Base-by-base conservation (phyloP, 1,284 basidiomycete genomes). In the Puccinia hordei region DNA sequence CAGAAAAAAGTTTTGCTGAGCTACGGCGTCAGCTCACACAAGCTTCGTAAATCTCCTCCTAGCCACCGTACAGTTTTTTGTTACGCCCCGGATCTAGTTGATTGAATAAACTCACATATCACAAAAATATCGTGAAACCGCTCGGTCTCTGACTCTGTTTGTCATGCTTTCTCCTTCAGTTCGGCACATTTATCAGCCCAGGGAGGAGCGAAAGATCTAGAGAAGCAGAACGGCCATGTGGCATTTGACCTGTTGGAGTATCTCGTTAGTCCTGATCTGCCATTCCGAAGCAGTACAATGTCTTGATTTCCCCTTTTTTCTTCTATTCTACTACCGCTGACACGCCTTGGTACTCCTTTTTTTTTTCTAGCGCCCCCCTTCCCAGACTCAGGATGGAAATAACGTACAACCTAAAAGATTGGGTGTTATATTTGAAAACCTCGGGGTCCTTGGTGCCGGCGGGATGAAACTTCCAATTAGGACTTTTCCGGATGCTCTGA, bases 341-440 rank as follows among this genome's bases (percentile, higher is more conserved):
- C n/a, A n/a, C n/a, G n/a, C n/a, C n/a, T n/a, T n/a, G n/a, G n/a
- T n/a, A n/a, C n/a, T n/a, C n/a, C n/a, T n/a, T n/a, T n/a, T n/a
- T n/a, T n/a, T n/a, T n/a, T n/a, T n/a, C n/a, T n/a, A 72, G 69
- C 69, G 69, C 46, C 49, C 49, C 17, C 35, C 46, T 10, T n/a
- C 69, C 19, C 69, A 72, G 15, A 33, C 69, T 5, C 24, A 24
- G 24, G 69, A 72, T 72, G 69, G 53, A 27, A 30, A 72, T 38
- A 49, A 49, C 17, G 13, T 51, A 9, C 69, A 38, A 13, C 90
- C 91, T 85, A 95, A 95, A 87, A 90, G 91, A 24, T 65, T 85
- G 57, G 92, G 92, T 51, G 92, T 93, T 33, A 89, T 90, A 27
- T 94, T 92, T 91, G 89, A 92, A 73, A 88, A 91, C 82, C 86